These are phyloP conservation scores for Alternaria alternata DNA, from an alignment of 2,329 filamentous ascomycete genomes.

Conservation along the genomic window DNA sequence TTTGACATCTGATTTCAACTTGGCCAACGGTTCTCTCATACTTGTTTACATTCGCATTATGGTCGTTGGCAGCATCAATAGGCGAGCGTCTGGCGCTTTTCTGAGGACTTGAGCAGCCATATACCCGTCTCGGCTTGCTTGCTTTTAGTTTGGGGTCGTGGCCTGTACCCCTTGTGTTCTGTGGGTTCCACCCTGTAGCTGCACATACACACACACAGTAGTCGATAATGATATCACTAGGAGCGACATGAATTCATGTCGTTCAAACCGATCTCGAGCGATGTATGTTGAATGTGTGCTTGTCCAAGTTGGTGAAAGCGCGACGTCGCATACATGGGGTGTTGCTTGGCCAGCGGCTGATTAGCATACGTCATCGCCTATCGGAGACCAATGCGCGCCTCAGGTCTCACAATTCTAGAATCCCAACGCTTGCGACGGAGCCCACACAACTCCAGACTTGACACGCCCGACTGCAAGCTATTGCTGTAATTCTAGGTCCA, in stretches of 20 bases:
- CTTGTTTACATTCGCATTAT: conserved; percentile 40
- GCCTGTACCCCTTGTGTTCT: conserved; percentile 21
- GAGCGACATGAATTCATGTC: conserved; percentile 47
- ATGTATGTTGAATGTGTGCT: not conserved
- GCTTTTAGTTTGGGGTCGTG: conserved; percentile 21
- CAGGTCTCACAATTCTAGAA: conserved; percentile 18
- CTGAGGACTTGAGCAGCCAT: conserved; percentile 54
- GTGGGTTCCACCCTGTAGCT: conserved; percentile 19
- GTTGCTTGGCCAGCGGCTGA: conserved; percentile 20
- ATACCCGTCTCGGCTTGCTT: conserved; percentile 44
- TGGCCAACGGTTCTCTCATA: conserved; percentile 25
- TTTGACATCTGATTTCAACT: conserved; percentile 25
- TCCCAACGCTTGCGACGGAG: conserved; percentile 6
- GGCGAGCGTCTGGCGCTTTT: conserved; percentile 52
- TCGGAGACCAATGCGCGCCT: conserved; percentile 1
- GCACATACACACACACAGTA: conserved; percentile 10
- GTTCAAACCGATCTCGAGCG: conserved; percentile 21
- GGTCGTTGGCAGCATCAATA: conserved; percentile 51
- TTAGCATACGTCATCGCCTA: conserved; percentile 27
- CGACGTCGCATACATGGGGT: conserved; percentile 7
- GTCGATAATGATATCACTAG: conserved; percentile 23
- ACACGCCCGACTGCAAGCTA: not conserved
- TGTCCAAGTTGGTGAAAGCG: not conserved
- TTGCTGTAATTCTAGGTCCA: not conserved
- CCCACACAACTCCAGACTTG: not conserved